Base-by-base conservation (phyloP, 2,329 filamentous ascomycete genomes). In the Cytospora piceicola region DNA sequence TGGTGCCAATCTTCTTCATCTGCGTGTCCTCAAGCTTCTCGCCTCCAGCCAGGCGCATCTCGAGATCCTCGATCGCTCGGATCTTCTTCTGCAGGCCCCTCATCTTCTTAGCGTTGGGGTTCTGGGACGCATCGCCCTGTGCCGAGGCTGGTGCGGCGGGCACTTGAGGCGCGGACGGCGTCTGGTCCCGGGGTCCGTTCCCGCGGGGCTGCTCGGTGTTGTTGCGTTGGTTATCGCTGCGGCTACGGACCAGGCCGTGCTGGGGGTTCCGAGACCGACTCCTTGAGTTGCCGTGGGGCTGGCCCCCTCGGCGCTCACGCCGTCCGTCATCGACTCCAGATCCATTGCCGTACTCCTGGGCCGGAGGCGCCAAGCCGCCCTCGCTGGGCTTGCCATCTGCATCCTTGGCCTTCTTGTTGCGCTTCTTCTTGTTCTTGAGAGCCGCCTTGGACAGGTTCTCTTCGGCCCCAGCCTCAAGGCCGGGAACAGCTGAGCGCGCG, bases 11-110 rank as follows among this genome's bases (percentile, higher is more conserved):
- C 86, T 99, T 99, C 85, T 97, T 96, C 79, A 99, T 88, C 81
- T 99, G 95, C 36, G 95, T 99, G 75, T 97, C 94, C 81, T 99
- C 95, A 67, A 99, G 82, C 84, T 97, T 98, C 84, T 99, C 95
- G 6, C 94, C 94, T 39, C 90, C 90, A 3, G 94, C 95, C 71
- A 94, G 88, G 64, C 95, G 88, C 94, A 98, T 97, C 83, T 98
- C 97, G 68, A 99, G 82, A 76, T 99, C 95, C 75, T 99, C 95
- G 75, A 99, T 99, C 14, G 95, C 95, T 24, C 95, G 88, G 69
- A 99, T 91, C 85, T 99, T 99, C 87, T 99, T 99, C 77, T 97
- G 85, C 69, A 99, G 84, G 67, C 92, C 92, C 64, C 95, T 86
- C 68, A 97, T 87, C 83, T 98, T 99, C 88, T 98, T 99, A 54